Base-by-base conservation (phyloP, 164 flowering plant genomes). In the Annona cherimola region DNA sequence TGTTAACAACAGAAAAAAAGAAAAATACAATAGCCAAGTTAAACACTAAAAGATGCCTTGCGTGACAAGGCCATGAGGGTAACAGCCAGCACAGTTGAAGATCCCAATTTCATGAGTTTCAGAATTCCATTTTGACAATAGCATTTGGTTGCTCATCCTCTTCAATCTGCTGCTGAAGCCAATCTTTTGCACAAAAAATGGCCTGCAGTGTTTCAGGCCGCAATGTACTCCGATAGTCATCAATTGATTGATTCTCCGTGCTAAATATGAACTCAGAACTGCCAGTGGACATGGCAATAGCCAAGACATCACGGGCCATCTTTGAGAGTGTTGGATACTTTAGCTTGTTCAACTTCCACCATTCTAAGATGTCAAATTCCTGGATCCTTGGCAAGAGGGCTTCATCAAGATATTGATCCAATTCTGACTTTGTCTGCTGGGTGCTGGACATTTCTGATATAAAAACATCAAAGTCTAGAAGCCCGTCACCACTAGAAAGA, bases 381-480 rank as follows among this genome's bases (percentile, higher is more conserved):
- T 61, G 71, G 26, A 41, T 55, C 61, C 72, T 41, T 6, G 71
- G 71, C 5, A 63, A 46, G 9, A 74, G 35, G 5, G 76, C 35
- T 69, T 74, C 76, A 4, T 63, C 72, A 20, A 74, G 63, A 74
- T 74, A 74, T 12, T 61, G 72, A 74, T 74, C 76, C 19, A 74
- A 62, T 26, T 94, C 99, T 5, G 92, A 85, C 71, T 86, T 92
- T 65, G 78, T 73, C 26, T 82, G 81, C 66, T 87, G 88, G 69
- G 69, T 68, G 41, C 72, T 70, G 0, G 87, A 71, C 41, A 81
- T 61, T 63, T 86, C 96, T 20, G 87, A 81, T 46, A 91, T 81
- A 65, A 84, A 91, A 0, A 82, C 74, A 45, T 90, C 97, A 78
- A 89, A 87, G 77, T 87, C 93, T 8, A 80, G 74, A 62, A 87